Evolutionary conservation across 441 rosid genomes (phyloP).

Genomic region (Pelargonium cotyledonis): DNA sequence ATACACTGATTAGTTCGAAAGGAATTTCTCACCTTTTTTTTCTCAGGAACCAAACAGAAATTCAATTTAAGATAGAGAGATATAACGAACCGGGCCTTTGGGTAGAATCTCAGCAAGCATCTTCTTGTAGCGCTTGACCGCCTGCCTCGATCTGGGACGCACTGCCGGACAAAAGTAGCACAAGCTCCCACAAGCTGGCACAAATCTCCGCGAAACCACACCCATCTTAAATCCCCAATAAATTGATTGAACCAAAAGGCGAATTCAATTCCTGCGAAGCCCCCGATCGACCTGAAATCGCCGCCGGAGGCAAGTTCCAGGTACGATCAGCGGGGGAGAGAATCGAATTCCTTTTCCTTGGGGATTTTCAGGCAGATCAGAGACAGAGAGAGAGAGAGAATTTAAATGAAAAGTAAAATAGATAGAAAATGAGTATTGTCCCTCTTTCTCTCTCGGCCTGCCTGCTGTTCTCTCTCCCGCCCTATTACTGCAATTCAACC

Average conservation of each 20-base stretch:
- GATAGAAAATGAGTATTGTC: too few species aligned
- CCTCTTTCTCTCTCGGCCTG: too few species aligned
- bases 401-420: too few species aligned
- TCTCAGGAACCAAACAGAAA: slow-evolving; percentile 11
- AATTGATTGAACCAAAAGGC: background rate
- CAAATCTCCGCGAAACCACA: slow-evolving; percentile 38
- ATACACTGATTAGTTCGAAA: background rate
- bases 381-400: too few species aligned
- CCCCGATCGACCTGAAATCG: background rate
- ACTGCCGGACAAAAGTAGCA: slow-evolving; percentile 63
- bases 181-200: slow-evolving; percentile 51
- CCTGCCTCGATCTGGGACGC: slow-evolving; percentile 69
- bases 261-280: background rate
- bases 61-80: background rate
- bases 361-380: background rate
- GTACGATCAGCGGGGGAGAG: background rate
- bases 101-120: slow-evolving; percentile 62
- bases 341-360: slow-evolving; percentile 1
- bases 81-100: slow-evolving; percentile 41
- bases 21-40: background rate
- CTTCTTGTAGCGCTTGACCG: slow-evolving; percentile 67
- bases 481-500: too few species aligned
- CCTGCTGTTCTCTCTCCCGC: too few species aligned
- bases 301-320: background rate
- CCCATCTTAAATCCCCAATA: slow-evolving; percentile 23